phyloP scores from a whole-genome alignment of 2,329 filamentous ascomycete genomes.

The Simplicillium sp. region DNA sequence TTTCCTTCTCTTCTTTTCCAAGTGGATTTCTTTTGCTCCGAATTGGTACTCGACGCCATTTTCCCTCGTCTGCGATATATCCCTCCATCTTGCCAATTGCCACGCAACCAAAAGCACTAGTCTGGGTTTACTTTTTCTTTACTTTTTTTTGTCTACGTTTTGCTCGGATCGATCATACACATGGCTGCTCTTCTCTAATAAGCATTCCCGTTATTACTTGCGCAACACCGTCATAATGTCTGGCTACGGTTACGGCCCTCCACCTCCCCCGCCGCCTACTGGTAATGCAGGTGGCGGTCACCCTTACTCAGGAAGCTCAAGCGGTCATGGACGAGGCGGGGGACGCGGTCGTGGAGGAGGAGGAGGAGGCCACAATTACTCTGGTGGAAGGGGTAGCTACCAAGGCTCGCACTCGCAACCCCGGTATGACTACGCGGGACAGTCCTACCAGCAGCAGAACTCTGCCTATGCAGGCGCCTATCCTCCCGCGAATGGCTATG shows the following conservation, averaged over 20 bases:
- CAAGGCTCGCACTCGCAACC: constrained; percentile 21
- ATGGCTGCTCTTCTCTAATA: no score
- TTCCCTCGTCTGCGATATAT: no score
- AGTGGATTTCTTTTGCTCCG: neutral
- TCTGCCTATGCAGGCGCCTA: constrained; percentile 18
- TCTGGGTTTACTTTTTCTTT: no score
- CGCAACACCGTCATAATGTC: constrained; percentile 29
- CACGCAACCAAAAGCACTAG: no score
- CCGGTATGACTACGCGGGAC: constrained; percentile 34
- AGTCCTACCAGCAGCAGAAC: constrained; percentile 23
- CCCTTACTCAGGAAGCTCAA: constrained; percentile 21
- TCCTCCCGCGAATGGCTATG: constrained; percentile 25
- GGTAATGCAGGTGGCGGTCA: constrained; percentile 26
- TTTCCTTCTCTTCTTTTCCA: neutral
- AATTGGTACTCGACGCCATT: no score
- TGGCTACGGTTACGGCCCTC: constrained; percentile 44
- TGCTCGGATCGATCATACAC: no score
- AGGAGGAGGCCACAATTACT: constrained; percentile 29
- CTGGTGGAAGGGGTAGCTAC: constrained; percentile 28
- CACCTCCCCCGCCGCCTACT: constrained; percentile 33
- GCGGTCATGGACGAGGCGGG: constrained; percentile 25
- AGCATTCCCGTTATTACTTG: no score
- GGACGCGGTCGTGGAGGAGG: constrained; percentile 34
- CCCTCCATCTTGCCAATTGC: no score
- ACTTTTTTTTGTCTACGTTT: no score